Conservation (phyloP, 2,329 filamentous ascomycete species). For the Curvularia verruculosa region DNA sequence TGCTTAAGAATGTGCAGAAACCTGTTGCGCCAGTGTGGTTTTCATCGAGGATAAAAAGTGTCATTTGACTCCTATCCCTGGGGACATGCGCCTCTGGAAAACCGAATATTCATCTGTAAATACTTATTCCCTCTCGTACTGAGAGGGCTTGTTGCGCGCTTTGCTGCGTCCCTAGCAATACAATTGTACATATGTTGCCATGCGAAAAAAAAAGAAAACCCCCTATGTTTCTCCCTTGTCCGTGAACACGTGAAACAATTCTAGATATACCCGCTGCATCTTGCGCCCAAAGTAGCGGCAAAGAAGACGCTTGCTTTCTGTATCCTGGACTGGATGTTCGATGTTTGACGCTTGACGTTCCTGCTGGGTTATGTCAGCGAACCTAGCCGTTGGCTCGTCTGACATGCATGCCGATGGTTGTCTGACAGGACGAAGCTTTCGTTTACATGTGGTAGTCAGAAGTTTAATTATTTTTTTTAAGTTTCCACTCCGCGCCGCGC, state of each 20-base stretch:
- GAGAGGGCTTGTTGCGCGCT: not conserved
- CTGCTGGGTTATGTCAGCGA: no score
- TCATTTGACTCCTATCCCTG: not conserved
- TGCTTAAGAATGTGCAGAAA: conserved; percentile 11
- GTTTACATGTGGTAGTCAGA: no score
- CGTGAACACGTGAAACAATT: not conserved
- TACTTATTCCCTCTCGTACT: not conserved
- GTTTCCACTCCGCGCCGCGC: no score
- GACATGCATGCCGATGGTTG: no score
- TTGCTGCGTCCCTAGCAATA: not conserved
- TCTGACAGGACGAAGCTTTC: no score
- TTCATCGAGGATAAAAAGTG: not conserved
- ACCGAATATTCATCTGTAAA: not conserved
- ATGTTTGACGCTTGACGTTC: no score
- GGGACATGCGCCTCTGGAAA: not conserved
- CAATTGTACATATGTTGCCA: not conserved
- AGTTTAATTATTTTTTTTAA: no score
- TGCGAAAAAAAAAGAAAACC: not conserved
- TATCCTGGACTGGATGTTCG: no score
- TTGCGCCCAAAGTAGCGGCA: no score
- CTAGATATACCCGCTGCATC: no score
- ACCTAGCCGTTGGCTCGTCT: no score
- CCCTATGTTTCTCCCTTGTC: not conserved
- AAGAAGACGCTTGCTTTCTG: no score
- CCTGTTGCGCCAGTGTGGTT: not conserved